Conservation (phyloP, 2,329 filamentous ascomycete species). For the Didymella glomerata region DNA sequence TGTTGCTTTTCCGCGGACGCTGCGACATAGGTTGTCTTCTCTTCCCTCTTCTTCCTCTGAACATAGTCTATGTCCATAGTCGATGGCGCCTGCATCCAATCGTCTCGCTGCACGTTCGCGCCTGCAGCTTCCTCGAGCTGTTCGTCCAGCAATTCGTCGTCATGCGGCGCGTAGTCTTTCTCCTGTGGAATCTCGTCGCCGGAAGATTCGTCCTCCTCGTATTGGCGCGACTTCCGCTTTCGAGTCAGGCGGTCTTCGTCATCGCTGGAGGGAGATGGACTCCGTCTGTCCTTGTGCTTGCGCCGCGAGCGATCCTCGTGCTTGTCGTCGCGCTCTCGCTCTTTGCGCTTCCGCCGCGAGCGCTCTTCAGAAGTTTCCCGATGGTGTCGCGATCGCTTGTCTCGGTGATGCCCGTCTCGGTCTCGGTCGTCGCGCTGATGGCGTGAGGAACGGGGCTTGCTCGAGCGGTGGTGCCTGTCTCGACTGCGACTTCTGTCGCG, state of each 20-base stretch:
- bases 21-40: slow-evolving; percentile 55
- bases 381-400: slow-evolving; percentile 71
- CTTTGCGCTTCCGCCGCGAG: slow-evolving; percentile 56
- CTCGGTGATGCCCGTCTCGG: slow-evolving; percentile 59
- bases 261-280: slow-evolving; percentile 43
- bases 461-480: slow-evolving; percentile 48
- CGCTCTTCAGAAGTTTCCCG: slow-evolving; percentile 51
- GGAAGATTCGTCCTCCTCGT: slow-evolving; percentile 41
- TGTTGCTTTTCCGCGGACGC: slow-evolving; percentile 65
- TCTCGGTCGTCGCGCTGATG: slow-evolving; percentile 63
- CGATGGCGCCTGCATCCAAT: slow-evolving; percentile 93
- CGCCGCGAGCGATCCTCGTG: slow-evolving; percentile 49
- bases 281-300: slow-evolving; percentile 41
- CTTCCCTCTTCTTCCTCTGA: slow-evolving; percentile 64
- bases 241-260: slow-evolving; percentile 45
- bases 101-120: slow-evolving; percentile 71
- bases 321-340: slow-evolving; percentile 49
- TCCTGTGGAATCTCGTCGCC: slow-evolving; percentile 49
- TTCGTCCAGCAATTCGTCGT: slow-evolving; percentile 56
- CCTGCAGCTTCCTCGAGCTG: slow-evolving; percentile 50
- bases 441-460: slow-evolving; percentile 50
- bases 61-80: slow-evolving; percentile 85
- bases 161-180: slow-evolving; percentile 55
- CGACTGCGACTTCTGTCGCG: slow-evolving; percentile 56
- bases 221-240: slow-evolving; percentile 48